Percentiles rank a stretch among this genome's conserved stretches.
These are phyloP conservation scores for Cladophialophora exuberans DNA, from an alignment of 2,329 filamentous ascomycete species.

Conservation along the genomic window DNA sequence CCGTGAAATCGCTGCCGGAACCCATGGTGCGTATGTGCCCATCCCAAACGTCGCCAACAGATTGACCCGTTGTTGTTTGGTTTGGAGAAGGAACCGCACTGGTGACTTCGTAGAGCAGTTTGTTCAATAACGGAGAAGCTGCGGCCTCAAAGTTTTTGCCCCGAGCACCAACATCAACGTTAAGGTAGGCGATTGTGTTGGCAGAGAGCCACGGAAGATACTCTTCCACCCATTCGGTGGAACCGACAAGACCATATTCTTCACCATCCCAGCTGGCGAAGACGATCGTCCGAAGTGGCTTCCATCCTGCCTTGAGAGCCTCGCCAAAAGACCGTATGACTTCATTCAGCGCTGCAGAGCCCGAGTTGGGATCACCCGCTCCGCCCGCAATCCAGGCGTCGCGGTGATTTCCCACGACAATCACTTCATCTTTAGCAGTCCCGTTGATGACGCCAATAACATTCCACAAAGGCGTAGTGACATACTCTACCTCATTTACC, in stretches of 20 bases:
- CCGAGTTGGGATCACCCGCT: conserved; percentile 80
- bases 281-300: conserved; percentile 84
- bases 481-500: conserved; percentile 79
- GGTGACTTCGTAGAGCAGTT: conserved; percentile 59
- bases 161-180: conserved; percentile 75
- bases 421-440: conserved; percentile 74
- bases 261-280: conserved; percentile 85
- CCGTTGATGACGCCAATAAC: conserved; percentile 93
- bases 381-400: conserved; percentile 91
- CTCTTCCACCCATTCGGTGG: conserved; percentile 92
- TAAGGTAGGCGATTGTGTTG: conserved; percentile 79
- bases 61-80: conserved; percentile 70
- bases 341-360: conserved; percentile 78
- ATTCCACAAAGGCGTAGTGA: conserved; percentile 83
- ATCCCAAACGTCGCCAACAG: conserved; percentile 69
- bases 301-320: conserved; percentile 75
- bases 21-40: conserved; percentile 68
- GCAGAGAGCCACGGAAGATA: conserved; percentile 77
- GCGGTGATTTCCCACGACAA: conserved; percentile 89
- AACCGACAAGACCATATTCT: conserved; percentile 84
- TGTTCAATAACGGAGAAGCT: conserved; percentile 76
- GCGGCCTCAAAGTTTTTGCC: conserved; percentile 67
- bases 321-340: conserved; percentile 74
- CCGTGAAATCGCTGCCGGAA: conserved; percentile 74
- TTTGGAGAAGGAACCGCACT: conserved; percentile 68